phyloP scores from a whole-genome alignment of 768 basidiomycete species.

The Trametes gibbosa region DNA sequence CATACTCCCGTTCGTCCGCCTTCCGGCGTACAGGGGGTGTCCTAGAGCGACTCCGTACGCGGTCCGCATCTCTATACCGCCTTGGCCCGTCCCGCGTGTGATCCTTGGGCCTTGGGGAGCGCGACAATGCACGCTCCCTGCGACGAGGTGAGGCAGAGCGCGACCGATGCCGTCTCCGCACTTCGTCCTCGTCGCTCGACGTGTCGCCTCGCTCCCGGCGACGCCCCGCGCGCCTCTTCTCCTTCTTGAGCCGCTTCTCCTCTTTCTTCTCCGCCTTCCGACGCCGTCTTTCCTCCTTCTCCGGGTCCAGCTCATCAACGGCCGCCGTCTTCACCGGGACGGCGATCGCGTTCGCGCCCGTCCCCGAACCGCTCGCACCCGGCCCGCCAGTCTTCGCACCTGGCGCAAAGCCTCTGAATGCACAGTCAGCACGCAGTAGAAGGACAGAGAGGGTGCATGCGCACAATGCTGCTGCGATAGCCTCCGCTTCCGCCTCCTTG shows the following conservation, averaged over 20 bases:
- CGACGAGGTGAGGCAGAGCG: conserved; percentile 13
- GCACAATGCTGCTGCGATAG: conserved; percentile 75
- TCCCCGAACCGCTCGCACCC: conserved; percentile 17
- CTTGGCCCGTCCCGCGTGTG: conserved; percentile 1
- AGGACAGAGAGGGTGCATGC: conserved; percentile 24
- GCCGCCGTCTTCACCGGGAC: conserved; percentile 18
- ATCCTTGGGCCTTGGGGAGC: conserved; percentile 31
- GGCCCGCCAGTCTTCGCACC: conserved; percentile 18
- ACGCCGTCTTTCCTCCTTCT: conserved; percentile 34
- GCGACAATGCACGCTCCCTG: conserved; percentile 29
- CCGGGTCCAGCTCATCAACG: conserved; percentile 19
- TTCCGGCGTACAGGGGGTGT: conserved; percentile 17
- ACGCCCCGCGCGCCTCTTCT: conserved; percentile 32
- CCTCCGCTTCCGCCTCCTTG: conserved; percentile 89
- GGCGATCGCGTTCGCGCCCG: conserved; percentile 33
- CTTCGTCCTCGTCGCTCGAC: conserved; percentile 12
- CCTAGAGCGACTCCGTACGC: conserved; percentile 17
- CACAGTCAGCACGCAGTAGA: background rate
- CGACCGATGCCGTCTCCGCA: conserved; percentile 23
- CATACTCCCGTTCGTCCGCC: conserved; percentile 30
- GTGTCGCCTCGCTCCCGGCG: conserved; percentile 6
- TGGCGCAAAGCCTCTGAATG: conserved; percentile 66
- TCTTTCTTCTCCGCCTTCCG: conserved; percentile 50
- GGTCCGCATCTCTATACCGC: background rate
- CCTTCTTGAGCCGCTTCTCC: conserved; percentile 56